These are phyloP conservation scores for Aspergillus leporis DNA, from an alignment of 495 filamentous ascomycete species.

Conservation along the genomic window DNA sequence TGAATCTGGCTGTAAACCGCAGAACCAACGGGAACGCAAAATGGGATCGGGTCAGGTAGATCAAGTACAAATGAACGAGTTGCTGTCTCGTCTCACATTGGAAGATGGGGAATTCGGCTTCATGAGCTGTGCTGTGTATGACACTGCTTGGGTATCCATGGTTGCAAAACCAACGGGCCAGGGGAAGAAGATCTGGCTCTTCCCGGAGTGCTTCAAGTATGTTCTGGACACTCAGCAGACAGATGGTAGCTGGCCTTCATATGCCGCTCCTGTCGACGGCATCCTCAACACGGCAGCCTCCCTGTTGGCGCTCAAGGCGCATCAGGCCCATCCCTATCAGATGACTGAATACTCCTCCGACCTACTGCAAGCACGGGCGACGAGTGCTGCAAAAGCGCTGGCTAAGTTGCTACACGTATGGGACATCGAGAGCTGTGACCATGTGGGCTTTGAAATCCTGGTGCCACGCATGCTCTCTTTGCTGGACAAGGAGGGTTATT, in stretches of 20 bases:
- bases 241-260: constrained; percentile 22
- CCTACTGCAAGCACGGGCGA: neutral
- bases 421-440: constrained; percentile 13
- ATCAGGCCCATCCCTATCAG: neutral
- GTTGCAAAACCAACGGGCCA: constrained; percentile 23
- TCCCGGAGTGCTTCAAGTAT: constrained; percentile 26
- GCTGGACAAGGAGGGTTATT: neutral
- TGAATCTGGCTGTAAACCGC: too few species aligned
- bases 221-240: constrained; percentile 18
- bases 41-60: too few species aligned
- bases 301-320: constrained; percentile 21
- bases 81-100: too few species aligned
- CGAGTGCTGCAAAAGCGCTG: neutral
- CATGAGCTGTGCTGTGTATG: constrained; percentile 39
- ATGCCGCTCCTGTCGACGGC: constrained; percentile 19
- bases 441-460: constrained; percentile 44
- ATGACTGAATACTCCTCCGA: too few species aligned
- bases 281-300: constrained; percentile 28
- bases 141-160: constrained; percentile 51
- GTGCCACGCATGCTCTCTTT: constrained; percentile 26
- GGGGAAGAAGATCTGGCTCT: constrained; percentile 22
- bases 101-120: constrained; percentile 18
- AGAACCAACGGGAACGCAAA: too few species aligned
- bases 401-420: neutral
- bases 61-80: too few species aligned